A percentile compares a stretch with the other conserved stretches of the same genome.
These are phyloP conservation scores for Moelleriella libera DNA, from an alignment of 2,329 filamentous ascomycete species.

Conservation along the genomic window DNA sequence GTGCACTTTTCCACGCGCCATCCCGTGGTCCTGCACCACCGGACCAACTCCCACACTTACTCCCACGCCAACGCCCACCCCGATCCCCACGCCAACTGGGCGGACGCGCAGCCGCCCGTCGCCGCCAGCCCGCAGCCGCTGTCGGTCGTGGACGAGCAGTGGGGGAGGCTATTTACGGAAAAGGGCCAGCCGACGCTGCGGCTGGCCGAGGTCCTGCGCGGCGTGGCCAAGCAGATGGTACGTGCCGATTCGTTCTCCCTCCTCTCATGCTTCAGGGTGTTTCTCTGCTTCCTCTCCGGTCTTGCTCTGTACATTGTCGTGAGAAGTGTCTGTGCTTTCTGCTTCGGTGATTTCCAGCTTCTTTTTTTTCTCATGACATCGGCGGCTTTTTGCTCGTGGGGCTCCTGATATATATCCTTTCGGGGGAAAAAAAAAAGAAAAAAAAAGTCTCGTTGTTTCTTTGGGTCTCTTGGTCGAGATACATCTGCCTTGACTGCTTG, in stretches of 20 bases:
- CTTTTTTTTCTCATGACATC: too few species aligned
- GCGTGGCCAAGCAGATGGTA: slow-evolving; percentile 61
- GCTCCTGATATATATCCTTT: too few species aligned
- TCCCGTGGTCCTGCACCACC: slow-evolving; percentile 12
- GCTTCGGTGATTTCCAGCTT: too few species aligned
- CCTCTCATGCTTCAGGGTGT: slow-evolving; percentile 11
- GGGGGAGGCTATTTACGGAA: slow-evolving; percentile 61
- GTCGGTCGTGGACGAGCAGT: slow-evolving; percentile 51
- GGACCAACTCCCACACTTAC: neutral
- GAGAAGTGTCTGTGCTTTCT: too few species aligned
- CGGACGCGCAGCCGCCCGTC: too few species aligned
- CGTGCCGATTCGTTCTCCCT: neutral
- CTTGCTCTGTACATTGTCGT: too few species aligned
- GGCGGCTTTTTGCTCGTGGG: too few species aligned
- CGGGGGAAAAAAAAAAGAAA: too few species aligned
- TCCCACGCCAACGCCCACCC: neutral
- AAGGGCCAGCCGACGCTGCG: slow-evolving; percentile 53
- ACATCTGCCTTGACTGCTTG: too few species aligned
- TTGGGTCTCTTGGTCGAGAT: too few species aligned
- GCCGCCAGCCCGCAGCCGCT: neutral
- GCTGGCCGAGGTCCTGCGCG: slow-evolving; percentile 56
- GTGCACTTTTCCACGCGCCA: slow-evolving; percentile 17
- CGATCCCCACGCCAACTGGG: too few species aligned
- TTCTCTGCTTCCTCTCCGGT: neutral
- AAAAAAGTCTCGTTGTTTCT: too few species aligned